These are phyloP conservation scores for Auxenochlorella protothecoides DNA, from an alignment of 139 green algal genomes.

Conservation along the genomic window DNA sequence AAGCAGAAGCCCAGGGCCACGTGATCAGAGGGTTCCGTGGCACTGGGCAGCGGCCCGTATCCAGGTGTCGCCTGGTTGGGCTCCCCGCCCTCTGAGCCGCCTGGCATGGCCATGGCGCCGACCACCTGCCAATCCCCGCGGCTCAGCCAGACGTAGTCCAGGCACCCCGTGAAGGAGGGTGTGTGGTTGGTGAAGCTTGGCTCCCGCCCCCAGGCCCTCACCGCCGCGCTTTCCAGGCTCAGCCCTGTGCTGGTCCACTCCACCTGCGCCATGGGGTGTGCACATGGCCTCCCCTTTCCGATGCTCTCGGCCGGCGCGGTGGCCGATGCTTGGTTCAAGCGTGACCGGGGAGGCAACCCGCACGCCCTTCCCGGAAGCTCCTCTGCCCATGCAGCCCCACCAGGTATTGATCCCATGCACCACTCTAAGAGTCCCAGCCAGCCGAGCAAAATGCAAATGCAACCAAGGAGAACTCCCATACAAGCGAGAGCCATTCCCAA, in stretches of 20 bases:
- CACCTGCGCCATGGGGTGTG: not conserved
- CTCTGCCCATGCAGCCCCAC: not conserved
- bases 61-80: not conserved
- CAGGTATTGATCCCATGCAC: too few species aligned
- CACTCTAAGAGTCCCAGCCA: too few species aligned
- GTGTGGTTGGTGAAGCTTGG: conserved; percentile 44
- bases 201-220: conserved; percentile 21
- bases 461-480: too few species aligned
- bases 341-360: not conserved
- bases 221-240: conserved; percentile 2
- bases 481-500: too few species aligned
- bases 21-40: not conserved
- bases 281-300: too few species aligned
- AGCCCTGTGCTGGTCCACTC: not conserved
- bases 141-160: conserved; percentile 51
- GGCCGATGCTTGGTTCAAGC: too few species aligned
- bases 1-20: conserved; percentile 4
- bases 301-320: too few species aligned
- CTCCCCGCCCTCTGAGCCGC: not conserved
- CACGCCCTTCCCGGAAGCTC: not conserved
- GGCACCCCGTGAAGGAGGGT: conserved; percentile 26
- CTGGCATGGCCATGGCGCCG: conserved; percentile 24
- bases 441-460: too few species aligned
- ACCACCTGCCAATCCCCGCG: conserved; percentile 17
- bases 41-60: not conserved